phyloP scores from a whole-genome alignment of 495 filamentous ascomycete genomes.

The Cercophora newfieldiana region DNA sequence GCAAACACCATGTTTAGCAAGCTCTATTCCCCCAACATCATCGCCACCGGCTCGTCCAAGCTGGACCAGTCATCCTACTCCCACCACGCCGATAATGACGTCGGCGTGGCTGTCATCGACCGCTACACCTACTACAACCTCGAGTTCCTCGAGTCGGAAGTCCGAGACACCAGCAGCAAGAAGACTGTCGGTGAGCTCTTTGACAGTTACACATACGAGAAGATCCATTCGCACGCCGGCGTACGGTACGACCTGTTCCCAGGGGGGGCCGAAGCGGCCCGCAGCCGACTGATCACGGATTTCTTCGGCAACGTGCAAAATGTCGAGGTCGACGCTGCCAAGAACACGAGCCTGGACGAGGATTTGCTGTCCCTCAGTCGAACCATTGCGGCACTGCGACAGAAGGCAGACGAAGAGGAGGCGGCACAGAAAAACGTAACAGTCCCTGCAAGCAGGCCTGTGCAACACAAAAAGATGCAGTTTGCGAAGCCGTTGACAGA shows the following conservation, averaged over 20 bases:
- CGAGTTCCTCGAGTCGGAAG: constrained; percentile 90
- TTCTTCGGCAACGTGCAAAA: constrained; percentile 99
- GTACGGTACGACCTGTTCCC: constrained; percentile 90
- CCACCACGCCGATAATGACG: constrained; percentile 94
- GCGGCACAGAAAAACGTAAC: constrained; percentile 32
- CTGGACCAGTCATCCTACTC: constrained; percentile 94
- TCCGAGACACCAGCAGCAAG: constrained; percentile 77
- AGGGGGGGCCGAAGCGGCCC: constrained; percentile 70
- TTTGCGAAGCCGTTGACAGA: constrained; percentile 63
- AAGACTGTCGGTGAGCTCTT: constrained; percentile 90
- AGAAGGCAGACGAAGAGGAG: constrained; percentile 50
- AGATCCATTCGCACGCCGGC: constrained; percentile 92
- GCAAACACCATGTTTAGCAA: constrained; percentile 99
- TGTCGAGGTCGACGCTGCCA: constrained; percentile 75
- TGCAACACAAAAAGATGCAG: constrained; percentile 42
- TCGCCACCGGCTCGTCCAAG: constrained; percentile 91
- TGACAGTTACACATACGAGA: constrained; percentile 89
- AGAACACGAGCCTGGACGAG: constrained; percentile 63
- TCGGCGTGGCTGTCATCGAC: constrained; percentile 97
- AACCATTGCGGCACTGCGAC: constrained; percentile 61
- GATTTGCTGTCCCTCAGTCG: constrained; percentile 65
- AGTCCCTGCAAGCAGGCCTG: constrained; percentile 34
- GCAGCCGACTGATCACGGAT: constrained; percentile 80
- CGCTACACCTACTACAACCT: constrained; percentile 98
- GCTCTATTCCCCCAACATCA: constrained; percentile 95